These are phyloP conservation scores for Phoma sp. DNA, from an alignment of 2,329 filamentous ascomycete genomes.

Conservation along the genomic window DNA sequence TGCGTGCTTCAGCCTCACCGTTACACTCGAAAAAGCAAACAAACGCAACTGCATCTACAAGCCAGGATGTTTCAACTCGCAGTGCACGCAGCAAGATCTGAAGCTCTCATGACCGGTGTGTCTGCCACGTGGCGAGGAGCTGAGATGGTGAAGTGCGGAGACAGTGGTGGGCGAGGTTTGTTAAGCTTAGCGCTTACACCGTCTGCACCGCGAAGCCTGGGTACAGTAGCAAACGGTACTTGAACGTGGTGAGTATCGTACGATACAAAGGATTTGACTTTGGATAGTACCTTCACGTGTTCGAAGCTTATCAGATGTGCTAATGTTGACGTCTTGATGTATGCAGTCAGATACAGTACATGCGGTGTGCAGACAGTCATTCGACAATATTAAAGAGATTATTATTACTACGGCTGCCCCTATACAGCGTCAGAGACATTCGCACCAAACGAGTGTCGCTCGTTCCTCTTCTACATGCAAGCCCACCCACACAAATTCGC, in stretches of 20 bases:
- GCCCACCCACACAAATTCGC: background rate
- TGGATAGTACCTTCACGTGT: too few relatives aligned
- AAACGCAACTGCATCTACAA: too few relatives aligned
- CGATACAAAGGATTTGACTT: background rate
- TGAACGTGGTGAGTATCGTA: background rate
- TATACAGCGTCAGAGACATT: conserved; percentile 1
- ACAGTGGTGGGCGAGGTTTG: background rate
- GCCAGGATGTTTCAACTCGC: too few relatives aligned
- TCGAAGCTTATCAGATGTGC: too few relatives aligned
- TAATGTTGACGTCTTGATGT: too few relatives aligned
- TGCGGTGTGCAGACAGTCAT: background rate
- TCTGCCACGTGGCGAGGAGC: background rate
- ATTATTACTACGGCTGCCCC: conserved; percentile 14
- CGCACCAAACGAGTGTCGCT: background rate
- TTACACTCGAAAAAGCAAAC: too few relatives aligned
- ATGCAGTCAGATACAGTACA: background rate
- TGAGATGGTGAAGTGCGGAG: background rate
- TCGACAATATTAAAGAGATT: conserved; percentile 10
- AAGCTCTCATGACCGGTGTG: background rate
- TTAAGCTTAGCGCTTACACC: background rate
- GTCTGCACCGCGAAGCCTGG: background rate
- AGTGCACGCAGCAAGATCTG: background rate
- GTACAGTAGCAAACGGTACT: background rate
- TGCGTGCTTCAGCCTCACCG: too few relatives aligned
- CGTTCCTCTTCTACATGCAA: background rate